Evolutionary conservation across 2,329 filamentous ascomycete genomes (phyloP), one percentile per base, ranked within the genome.

Genomic region (Fusarium pseudograminearum): DNA sequence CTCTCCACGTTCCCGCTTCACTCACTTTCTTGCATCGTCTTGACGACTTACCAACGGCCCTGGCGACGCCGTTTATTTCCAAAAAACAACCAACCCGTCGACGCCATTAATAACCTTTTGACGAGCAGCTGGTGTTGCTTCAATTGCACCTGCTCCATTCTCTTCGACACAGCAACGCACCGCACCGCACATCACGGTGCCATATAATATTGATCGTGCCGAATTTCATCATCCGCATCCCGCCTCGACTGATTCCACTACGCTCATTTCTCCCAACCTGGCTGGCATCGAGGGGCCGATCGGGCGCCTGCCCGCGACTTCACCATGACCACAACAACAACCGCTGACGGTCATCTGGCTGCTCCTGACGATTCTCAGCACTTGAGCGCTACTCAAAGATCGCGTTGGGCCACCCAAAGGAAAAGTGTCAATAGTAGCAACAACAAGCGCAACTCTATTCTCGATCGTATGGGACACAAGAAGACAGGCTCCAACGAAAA

Each of bases 341-440:
- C 72, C 38, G 71, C 76, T 58, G 78, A 78, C 47, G 71, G 65
- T 56, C 71, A 65, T 46, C 64, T 69, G 9, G 26, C 26, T 47
- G 71, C 73, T 52, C 68, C 76, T 28, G 72, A 55, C 14, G 52
- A 55, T 55, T 33, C 40, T 26, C 52, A 55, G 52, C 52, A 64
- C 57, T 60, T 69, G 44, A 73, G 67, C 57, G 50, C 71, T 48
- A 91, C 90, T 24, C 93, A 95, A 78, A 87, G 94, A 77, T 90
- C 96, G 80, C 87, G 96, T 89, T 98, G 96, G 96, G 95, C 96
- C 20, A 98, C 96, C n/a, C 93, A 94, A 76, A 93, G 93, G 78
- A 88, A 92, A 79, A 90, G 90, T 16, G 89, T 92, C 74, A 87
- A 90, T 77, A 92, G 90, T 78, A 93, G 91, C 70, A 85, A 86